These are phyloP conservation scores for Phaeosphaeriaceae sp. DNA, from an alignment of 2,329 filamentous ascomycete species.

Conservation along the genomic window DNA sequence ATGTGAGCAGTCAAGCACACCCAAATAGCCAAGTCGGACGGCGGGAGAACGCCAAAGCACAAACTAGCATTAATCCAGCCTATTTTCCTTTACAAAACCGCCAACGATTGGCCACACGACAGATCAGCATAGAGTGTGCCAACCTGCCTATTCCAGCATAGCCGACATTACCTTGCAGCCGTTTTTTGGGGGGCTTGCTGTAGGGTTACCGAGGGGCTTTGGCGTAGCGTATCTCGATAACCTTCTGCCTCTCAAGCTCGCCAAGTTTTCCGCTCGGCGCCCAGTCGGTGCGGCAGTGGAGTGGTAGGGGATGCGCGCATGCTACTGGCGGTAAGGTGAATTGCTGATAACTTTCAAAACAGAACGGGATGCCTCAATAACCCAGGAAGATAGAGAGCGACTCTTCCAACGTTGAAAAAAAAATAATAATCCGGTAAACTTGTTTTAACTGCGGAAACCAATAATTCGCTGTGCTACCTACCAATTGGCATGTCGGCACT, in stretches of 20 bases:
- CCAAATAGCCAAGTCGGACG: constrained; percentile 17
- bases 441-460: too few species aligned
- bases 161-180: constrained; percentile 1
- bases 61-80: neutral
- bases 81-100: neutral
- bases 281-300: constrained; percentile 15
- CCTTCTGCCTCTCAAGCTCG: neutral
- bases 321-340: neutral
- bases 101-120: neutral
- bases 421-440: too few species aligned
- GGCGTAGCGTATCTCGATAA: neutral
- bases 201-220: constrained; percentile 12
- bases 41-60: neutral
- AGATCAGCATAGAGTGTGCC: constrained; percentile 1
- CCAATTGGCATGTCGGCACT: neutral
- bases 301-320: neutral
- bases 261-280: constrained; percentile 17
- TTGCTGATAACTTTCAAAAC: too few species aligned
- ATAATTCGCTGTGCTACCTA: too few species aligned
- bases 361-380: too few species aligned
- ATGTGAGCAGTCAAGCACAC: constrained; percentile 23
- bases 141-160: constrained; percentile 27
- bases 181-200: constrained; percentile 9
- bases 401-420: too few species aligned
- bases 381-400: too few species aligned